phyloP scores from a whole-genome alignment of 1,139 yeast genomes.

The Yamadazyma atmosphaerica region DNA sequence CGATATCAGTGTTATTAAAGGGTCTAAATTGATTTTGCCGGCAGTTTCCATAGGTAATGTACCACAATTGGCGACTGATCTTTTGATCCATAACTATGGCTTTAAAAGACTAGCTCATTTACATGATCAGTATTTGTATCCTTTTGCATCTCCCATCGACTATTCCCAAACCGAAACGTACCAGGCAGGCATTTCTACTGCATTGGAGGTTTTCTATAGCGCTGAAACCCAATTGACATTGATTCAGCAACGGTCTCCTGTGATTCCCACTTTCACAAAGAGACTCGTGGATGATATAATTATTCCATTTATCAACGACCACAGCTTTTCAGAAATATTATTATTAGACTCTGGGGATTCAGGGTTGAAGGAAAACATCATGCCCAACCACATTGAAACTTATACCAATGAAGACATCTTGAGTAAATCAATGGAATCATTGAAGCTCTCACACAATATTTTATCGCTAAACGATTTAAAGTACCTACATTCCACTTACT shows the following conservation, averaged over 20 bases:
- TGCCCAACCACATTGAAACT: constrained; percentile 27
- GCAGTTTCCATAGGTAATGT: constrained; percentile 85
- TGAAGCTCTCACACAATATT: constrained; percentile 20
- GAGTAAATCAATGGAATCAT: constrained; percentile 30
- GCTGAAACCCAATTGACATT: constrained; percentile 45
- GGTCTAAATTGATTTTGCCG: constrained; percentile 58
- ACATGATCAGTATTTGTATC: constrained; percentile 65
- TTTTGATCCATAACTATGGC: constrained; percentile 62
- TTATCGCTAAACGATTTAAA: constrained; percentile 7
- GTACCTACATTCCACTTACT: constrained; percentile 19
- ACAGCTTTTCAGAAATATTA: constrained; percentile 47
- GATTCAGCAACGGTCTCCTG: constrained; percentile 83
- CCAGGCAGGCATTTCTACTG: constrained; percentile 49
- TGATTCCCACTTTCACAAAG: constrained; percentile 61
- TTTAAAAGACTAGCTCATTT: constrained; percentile 54
- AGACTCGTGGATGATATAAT: constrained; percentile 53
- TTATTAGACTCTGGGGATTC: constrained; percentile 75
- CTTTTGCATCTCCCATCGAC: constrained; percentile 84
- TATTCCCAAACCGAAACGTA: constrained; percentile 4
- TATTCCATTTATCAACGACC: constrained; percentile 44
- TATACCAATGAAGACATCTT: constrained; percentile 37
- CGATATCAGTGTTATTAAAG: background rate
- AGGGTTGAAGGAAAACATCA: constrained; percentile 38
- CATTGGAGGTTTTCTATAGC: constrained; percentile 59
- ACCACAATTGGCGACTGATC: constrained; percentile 79